These are phyloP conservation scores for Creolimax fragrantissima DNA, from an alignment of 78 protist genomes.

Conservation along the genomic window DNA sequence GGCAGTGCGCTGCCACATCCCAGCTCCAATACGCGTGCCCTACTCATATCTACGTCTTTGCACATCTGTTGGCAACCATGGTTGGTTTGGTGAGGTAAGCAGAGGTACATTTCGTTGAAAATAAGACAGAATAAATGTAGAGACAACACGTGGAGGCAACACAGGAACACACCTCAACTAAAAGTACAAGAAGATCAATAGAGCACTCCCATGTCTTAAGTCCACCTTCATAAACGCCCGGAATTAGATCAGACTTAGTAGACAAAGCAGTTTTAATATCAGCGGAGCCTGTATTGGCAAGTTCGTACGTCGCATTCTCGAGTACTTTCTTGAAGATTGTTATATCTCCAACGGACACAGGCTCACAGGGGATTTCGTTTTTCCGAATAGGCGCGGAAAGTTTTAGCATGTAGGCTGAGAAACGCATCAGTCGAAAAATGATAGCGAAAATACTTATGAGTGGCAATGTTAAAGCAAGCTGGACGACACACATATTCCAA, in stretches of 20 bases:
- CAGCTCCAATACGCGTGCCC: conserved; percentile 3
- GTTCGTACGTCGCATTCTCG: neutral
- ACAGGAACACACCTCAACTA: neutral
- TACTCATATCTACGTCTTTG: neutral
- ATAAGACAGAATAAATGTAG: too few relatives aligned
- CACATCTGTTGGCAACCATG: too few relatives aligned
- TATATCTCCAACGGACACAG: neutral
- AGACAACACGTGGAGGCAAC: too few relatives aligned
- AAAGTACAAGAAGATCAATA: neutral
- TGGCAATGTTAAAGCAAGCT: too few relatives aligned
- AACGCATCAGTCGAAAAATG: too few relatives aligned
- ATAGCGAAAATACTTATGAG: too few relatives aligned
- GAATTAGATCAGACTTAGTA: neutral
- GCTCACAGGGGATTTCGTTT: neutral
- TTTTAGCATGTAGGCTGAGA: neutral
- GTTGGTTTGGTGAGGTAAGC: too few relatives aligned
- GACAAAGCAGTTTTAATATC: neutral
- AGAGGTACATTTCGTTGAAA: too few relatives aligned
- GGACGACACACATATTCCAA: too few relatives aligned
- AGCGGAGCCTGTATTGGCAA: neutral
- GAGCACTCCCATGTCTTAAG: conserved; percentile 11
- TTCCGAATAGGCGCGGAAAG: neutral
- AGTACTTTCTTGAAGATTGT: neutral
- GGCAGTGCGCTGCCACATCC: conserved; percentile 14
- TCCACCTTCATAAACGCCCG: conserved; percentile 11